phyloP scores from a whole-genome alignment of 352 stramenopile genomes.

The Phytophthora colocasiae region DNA sequence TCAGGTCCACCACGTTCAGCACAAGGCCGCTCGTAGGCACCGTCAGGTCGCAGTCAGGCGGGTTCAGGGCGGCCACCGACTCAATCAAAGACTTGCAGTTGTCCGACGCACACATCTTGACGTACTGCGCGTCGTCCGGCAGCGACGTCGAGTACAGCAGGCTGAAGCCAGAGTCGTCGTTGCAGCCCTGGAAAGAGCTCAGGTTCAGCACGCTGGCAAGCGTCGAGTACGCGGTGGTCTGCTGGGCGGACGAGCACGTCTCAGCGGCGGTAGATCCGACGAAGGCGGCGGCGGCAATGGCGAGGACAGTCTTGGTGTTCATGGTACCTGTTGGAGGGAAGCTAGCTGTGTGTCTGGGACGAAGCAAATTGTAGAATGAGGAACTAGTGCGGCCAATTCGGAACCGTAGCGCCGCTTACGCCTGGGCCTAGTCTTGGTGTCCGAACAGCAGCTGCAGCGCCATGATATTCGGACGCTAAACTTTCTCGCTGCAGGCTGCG shows the following conservation, averaged over 20 bases:
- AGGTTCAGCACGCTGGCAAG: conserved; percentile 33
- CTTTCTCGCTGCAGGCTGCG: neutral
- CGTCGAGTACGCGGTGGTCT: conserved; percentile 39
- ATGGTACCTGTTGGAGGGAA: conserved; percentile 27
- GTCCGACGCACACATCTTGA: conserved; percentile 39
- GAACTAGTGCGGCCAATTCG: neutral
- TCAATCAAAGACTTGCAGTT: conserved; percentile 35
- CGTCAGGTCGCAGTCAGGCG: conserved; percentile 41
- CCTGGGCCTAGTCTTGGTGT: neutral
- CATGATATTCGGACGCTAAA: neutral
- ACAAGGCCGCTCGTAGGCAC: conserved; percentile 40
- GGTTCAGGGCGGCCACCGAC: conserved; percentile 29
- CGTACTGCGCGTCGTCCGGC: conserved; percentile 33
- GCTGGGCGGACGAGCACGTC: conserved; percentile 21
- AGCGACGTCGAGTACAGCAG: conserved; percentile 39
- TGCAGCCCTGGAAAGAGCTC: conserved; percentile 33
- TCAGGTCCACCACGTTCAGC: conserved; percentile 37
- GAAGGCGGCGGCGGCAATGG: conserved; percentile 26
- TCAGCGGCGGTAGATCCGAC: conserved; percentile 24
- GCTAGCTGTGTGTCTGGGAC: conserved; percentile 14
- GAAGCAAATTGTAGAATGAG: conserved; percentile 30
- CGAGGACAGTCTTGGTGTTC: conserved; percentile 33
- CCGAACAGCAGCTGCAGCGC: neutral
- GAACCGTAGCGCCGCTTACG: neutral
- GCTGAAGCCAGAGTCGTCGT: conserved; percentile 40